Percentiles rank a stretch among this genome's conserved stretches.
Evolutionary conservation across 805 yeast genomes (phyloP).

Genomic region (Citeromyces matritensis): DNA sequence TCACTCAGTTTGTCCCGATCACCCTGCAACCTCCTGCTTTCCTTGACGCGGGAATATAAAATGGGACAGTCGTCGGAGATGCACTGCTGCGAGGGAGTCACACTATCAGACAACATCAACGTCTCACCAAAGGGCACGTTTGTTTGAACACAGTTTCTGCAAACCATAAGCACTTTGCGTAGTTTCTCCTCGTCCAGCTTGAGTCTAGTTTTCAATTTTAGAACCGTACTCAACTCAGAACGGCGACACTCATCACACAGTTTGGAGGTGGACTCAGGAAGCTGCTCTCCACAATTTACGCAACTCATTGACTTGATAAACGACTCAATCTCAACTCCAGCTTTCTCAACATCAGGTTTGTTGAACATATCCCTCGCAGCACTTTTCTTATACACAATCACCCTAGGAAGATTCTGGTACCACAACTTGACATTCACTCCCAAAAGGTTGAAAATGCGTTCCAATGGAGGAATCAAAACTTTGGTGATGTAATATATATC

Average conservation of each 20-base stretch:
- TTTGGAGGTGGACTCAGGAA: slow-evolving; percentile 3
- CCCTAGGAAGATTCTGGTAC: slow-evolving; percentile 60
- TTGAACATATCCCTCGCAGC: too few species aligned
- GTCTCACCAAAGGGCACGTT: slow-evolving; percentile 5
- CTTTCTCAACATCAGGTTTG: too few species aligned
- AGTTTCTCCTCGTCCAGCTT: slow-evolving; percentile 12
- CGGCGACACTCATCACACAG: slow-evolving; percentile 19
- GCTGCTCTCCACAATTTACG: slow-evolving; percentile 3
- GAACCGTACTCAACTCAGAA: slow-evolving; percentile 19
- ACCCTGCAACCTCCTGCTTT: slow-evolving; percentile 12
- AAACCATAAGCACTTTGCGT: slow-evolving; percentile 14
- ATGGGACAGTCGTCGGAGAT: slow-evolving; percentile 51
- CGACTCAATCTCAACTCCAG: too few species aligned
- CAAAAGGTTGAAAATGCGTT: slow-evolving; percentile 62
- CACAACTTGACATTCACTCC: slow-evolving; percentile 74
- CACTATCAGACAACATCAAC: too few species aligned
- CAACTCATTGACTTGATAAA: too few species aligned
- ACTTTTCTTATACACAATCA: too few species aligned
- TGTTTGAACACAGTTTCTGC: slow-evolving; percentile 18
- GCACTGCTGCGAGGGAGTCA: slow-evolving; percentile 25
- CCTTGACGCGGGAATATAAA: slow-evolving; percentile 36
- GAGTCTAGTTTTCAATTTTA: slow-evolving; percentile 14
- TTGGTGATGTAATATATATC: slow-evolving; percentile 75
- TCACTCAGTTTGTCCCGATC: slow-evolving; percentile 4
- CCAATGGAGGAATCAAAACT: slow-evolving; percentile 81